Evolutionary conservation across 164 flowering plant species (phyloP).

Genomic region (Piper longum): DNA sequence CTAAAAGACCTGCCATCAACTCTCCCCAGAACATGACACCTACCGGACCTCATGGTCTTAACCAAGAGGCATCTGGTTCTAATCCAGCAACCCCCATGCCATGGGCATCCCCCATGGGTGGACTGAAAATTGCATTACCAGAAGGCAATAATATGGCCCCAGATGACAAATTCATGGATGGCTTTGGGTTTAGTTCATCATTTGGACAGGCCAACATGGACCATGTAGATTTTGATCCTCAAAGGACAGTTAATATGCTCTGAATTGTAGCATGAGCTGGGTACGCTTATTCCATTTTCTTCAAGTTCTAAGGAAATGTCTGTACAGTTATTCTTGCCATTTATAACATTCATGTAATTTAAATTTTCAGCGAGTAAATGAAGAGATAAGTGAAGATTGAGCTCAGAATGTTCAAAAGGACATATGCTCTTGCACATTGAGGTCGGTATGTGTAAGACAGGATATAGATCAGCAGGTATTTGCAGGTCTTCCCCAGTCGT

Average conservation of each 20-base stretch:
- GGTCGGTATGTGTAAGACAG: too few relatives aligned
- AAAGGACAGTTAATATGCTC: slow-evolving; percentile 33
- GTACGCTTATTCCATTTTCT: background rate
- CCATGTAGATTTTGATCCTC: slow-evolving; percentile 43
- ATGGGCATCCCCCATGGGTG: slow-evolving; percentile 52
- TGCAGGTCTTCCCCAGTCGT: too few relatives aligned
- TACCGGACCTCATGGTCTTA: slow-evolving; percentile 12
- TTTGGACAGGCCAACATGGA: slow-evolving; percentile 30
- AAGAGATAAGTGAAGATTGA: background rate
- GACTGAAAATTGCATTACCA: slow-evolving; percentile 23
- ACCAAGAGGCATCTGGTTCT: slow-evolving; percentile 62
- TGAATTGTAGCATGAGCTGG: background rate
- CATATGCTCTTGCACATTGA: background rate
- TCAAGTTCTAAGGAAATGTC: background rate
- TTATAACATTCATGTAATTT: background rate
- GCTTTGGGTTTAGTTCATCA: slow-evolving; percentile 31
- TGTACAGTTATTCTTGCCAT: background rate
- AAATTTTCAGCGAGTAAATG: background rate
- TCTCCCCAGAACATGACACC: slow-evolving; percentile 45
- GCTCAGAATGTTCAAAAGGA: background rate
- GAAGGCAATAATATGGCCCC: slow-evolving; percentile 23
- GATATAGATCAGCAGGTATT: too few relatives aligned
- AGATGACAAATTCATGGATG: slow-evolving; percentile 45
- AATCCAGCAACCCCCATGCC: slow-evolving; percentile 39
- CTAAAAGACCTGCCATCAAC: slow-evolving; percentile 48